Base-by-base conservation (phyloP, 345 rosid species). In the Lagerstroemia speciosa region DNA sequence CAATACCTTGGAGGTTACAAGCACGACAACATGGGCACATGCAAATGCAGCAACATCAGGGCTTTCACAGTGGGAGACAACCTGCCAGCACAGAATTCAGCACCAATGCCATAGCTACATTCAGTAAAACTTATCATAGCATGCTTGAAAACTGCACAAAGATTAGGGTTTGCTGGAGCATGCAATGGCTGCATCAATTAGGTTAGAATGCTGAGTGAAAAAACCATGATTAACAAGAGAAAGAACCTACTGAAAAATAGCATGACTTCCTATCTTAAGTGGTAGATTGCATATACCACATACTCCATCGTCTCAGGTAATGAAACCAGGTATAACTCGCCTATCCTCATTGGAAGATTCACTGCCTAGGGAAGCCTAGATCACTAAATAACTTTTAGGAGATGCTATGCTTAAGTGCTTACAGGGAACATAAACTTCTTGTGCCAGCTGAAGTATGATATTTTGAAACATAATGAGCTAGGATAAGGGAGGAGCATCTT, bases 1-100 rank as follows among this genome's bases (percentile, higher is more conserved):
- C 22, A 36, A 32, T 83, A 94, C 99, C 97, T 91, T 83, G 15
- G 97, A 87, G 40, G 87, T 74, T 70, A 94, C 87, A 26, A 80
- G 80, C 76, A 88, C 89, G 67, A 89, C 83, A 67, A 89, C 92
- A 36, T 89, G 75, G 63, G 86, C 88, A 74, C 84, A 78, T 20
- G 96, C 96, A 77, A 89, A 91, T 67, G 83, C 81, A 26, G 86
- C 76, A 81, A 64, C 78, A 78, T 76, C 83, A 32, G 89, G 91
- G 78, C 79, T 83, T 76, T 69, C 85, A 77, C 86, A 80, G 66
- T 72, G 78, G 50, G 87, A 80, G 68, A 87, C 90, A 69, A 89
- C 83, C 99, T 91, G 83, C 73, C 69, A 67, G 24, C 5, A 11
- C 9, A 12, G 40, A 38, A 38, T 0, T 38, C 20, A 29, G 9